phyloP scores from a whole-genome alignment of 371 early-diverging fungal species.

The Smittium culicis region DNA sequence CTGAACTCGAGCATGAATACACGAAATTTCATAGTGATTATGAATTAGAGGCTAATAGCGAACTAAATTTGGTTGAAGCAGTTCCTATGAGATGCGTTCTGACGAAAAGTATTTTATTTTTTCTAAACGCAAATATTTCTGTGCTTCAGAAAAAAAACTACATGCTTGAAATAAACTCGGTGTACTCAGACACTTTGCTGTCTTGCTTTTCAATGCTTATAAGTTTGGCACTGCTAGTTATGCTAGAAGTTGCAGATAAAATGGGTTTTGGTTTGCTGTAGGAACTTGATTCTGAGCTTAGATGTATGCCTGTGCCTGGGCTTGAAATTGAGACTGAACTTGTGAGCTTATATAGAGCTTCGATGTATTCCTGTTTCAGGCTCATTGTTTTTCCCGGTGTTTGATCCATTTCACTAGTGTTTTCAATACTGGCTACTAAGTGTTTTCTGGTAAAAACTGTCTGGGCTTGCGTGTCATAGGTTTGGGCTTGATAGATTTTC shows the following conservation, averaged over 20 bases:
- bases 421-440: neutral
- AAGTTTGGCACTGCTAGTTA: slow-evolving; percentile 1
- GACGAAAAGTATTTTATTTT: slow-evolving; percentile 6
- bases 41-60: neutral
- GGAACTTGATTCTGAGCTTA: neutral
- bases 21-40: neutral
- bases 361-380: neutral
- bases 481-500: neutral
- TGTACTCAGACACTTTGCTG: neutral
- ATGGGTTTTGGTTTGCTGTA: neutral
- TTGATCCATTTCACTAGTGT: neutral
- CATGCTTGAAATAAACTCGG: slow-evolving; percentile 2
- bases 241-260: neutral
- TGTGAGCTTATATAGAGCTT: neutral
- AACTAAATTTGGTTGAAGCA: neutral
- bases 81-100: neutral
- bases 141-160: neutral
- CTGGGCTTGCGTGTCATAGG: neutral
- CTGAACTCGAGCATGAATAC: neutral
- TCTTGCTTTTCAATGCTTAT: neutral
- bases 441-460: neutral
- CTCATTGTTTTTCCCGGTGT: neutral
- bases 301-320: neutral
- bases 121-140: neutral
- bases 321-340: neutral